Evolutionary conservation across 129 eudicot genomes (phyloP).

Genomic region (Glebionis coronaria): DNA sequence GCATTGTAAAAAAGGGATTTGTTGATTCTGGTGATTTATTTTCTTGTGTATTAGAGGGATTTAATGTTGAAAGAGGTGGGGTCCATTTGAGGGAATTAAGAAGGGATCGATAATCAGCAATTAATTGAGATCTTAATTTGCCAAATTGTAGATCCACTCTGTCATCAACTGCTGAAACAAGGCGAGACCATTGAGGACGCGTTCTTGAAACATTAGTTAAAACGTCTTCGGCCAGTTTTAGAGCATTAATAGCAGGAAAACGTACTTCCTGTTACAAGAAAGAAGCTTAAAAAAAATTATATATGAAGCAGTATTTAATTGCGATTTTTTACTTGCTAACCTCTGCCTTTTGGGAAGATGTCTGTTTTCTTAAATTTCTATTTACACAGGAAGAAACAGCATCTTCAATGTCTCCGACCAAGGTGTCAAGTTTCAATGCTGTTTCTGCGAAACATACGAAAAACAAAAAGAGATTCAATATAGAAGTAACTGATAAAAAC

Average conservation of each 20-base stretch:
- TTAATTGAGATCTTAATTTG: constrained; percentile 81
- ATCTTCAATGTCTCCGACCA: constrained; percentile 94
- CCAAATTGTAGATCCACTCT: constrained; percentile 87
- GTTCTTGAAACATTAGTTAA: constrained; percentile 52
- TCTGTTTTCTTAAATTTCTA: constrained; percentile 48
- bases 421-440: constrained; percentile 76
- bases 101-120: constrained; percentile 84
- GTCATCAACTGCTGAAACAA: constrained; percentile 87
- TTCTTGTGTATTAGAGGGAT: constrained; percentile 44
- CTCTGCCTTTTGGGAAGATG: constrained; percentile 46
- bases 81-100: constrained; percentile 85
- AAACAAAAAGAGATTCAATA: not conserved
- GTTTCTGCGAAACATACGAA: constrained; percentile 51
- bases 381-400: constrained; percentile 71
- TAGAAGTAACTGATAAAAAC: not conserved
- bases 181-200: constrained; percentile 83
- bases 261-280: constrained; percentile 45
- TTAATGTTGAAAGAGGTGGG: constrained; percentile 60
- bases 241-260: constrained; percentile 53
- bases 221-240: constrained; percentile 62
- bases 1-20: constrained; percentile 72
- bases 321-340: constrained; percentile 33
- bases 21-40: constrained; percentile 38
- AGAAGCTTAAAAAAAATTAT: not conserved
- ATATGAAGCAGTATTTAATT: not conserved